Base-by-base conservation (phyloP, 2,329 filamentous ascomycete species). In the Cercospora nicotianae region DNA sequence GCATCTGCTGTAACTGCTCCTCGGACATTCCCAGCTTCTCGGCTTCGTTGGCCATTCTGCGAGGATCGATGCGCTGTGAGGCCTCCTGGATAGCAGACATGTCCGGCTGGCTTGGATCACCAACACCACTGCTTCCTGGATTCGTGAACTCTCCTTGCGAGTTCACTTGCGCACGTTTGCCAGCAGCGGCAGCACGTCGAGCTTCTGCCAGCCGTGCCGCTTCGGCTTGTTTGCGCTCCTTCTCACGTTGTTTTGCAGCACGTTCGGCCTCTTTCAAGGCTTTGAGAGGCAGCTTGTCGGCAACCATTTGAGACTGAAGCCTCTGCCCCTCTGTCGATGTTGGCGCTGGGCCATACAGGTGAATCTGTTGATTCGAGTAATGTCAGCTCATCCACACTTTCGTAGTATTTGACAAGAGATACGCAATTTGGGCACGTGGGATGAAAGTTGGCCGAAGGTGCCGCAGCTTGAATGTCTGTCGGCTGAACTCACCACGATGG, bases 21-120 rank as follows among this genome's bases (percentile, higher is more conserved):
- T 96, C 92, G 42, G 88, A 87, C 73, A 89, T 84, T 1, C 91
- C 90, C 73, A 94, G 86, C 45, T 87, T 86, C 74, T 94, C 90
- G 6, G 90, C 85, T 12, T 89, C 86, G 75, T 89, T 85, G 16
- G 84, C 86, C 53, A 87, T 86, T 68, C 87, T 85, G 42, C 90
- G 84, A 9, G 90, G 86, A 71, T 91, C 88, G 72, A 93, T 87
- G 3, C 85, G 83, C 73, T 91, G 85, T 73, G 91, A 92, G 36
- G 84, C 84, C 60, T 85, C 83, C 16, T 93, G 81, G 6, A 95
- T 85, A 23, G 90, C 84, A 33, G 90, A 86, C 71, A 92, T 79
- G 10, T 83, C 85, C 23, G 86, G 76, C 42, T 73, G 69, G 10
- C 64, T 71, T 23, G 33, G 12, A 39, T 39, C 33, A n/a, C 63